Evolutionary conservation across 2,329 filamentous ascomycete genomes (phyloP), one percentile per base, ranked within the genome.

Genomic region (Aspergillus vadensis): DNA sequence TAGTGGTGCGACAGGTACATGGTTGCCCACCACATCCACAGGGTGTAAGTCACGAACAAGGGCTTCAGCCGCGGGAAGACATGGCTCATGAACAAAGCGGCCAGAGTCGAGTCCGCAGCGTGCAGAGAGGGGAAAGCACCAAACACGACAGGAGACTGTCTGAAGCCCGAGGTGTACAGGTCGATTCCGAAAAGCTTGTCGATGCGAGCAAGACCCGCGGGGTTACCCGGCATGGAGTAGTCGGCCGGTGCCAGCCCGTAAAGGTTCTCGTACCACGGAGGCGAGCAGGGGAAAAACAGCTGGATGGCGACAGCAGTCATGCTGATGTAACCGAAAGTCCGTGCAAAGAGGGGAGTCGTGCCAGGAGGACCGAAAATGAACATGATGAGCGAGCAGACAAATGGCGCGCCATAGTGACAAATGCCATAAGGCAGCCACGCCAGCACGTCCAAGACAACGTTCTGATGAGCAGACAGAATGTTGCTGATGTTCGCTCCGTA

Each of bases 1-100:
- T 98, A 98, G 80, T 98, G 94, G 78, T 98, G 94, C 71, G 91
- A 96, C 55, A 98, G 86, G 74, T 98, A 97, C 92, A 98, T 97
- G 68, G 94, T 98, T 12, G 93, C 91, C 92, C 94, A 98, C 91
- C 92, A 97, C 70, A 97, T 88, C 94, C 94, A 97, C 73, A 90
- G 85, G 48, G 90, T 90, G 77, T 97, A 98, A 65, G 85, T 83
- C 65, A 93, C 85, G 78, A 96, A 96, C 56, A 95, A 78, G 12
- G 89, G 87, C 67, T 90, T 88, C 67, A 96, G 85, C 63, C 86
- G 87, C 4, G 94, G 94, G 82, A 98, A 97, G 74, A 91, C 88
- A 77, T 96, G 89, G 77, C 89, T 91, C 88, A 98, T 91, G 82
- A 97, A 97, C 15, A 97, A 84, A 21, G 91, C 92, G 76, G 96